Percentiles rank a stretch among this genome's conserved stretches.
Evolutionary conservation across 2,329 filamentous ascomycete genomes (phyloP).

Genomic region (Coleophoma eucalyptorum): DNA sequence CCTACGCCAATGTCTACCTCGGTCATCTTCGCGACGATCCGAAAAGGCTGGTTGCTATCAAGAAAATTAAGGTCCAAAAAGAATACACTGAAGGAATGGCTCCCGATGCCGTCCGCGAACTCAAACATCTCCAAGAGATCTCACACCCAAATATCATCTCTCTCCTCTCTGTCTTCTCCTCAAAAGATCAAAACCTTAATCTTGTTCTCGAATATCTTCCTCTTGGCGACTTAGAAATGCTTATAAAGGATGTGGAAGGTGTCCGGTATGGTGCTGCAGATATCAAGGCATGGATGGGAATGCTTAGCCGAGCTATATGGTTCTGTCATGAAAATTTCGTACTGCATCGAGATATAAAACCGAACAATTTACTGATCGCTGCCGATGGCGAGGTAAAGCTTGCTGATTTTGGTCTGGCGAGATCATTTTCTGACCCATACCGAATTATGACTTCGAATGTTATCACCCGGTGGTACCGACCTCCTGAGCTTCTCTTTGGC

Average conservation of each 20-base stretch:
- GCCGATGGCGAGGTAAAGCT: slow-evolving; percentile 92
- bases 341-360: slow-evolving; percentile 96
- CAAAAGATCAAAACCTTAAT: slow-evolving; percentile 94
- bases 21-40: slow-evolving; percentile 76
- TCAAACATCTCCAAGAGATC: slow-evolving; percentile 92
- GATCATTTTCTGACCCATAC: slow-evolving; percentile 85
- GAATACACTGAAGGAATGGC: slow-evolving; percentile 89
- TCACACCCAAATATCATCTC: slow-evolving; percentile 94
- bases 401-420: slow-evolving; percentile 94
- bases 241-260: slow-evolving; percentile 77
- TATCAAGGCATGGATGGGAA: slow-evolving; percentile 98
- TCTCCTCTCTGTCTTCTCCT: slow-evolving; percentile 87
- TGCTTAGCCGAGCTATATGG: slow-evolving; percentile 90
- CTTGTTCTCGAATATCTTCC: slow-evolving; percentile 93
- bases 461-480: slow-evolving; percentile 95
- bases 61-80: slow-evolving; percentile 84
- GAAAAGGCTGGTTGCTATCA: slow-evolving; percentile 77
- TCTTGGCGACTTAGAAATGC: slow-evolving; percentile 89
- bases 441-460: slow-evolving; percentile 88
- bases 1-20: slow-evolving; percentile 92
- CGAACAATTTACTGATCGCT: slow-evolving; percentile 94
- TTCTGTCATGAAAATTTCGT: slow-evolving; percentile 96
- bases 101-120: slow-evolving; percentile 91
- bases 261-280: slow-evolving; percentile 84
- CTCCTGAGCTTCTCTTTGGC: slow-evolving; percentile 89